Conservation (phyloP, 371 early-diverging fungal genomes). For the Mortierella sp. region DNA sequence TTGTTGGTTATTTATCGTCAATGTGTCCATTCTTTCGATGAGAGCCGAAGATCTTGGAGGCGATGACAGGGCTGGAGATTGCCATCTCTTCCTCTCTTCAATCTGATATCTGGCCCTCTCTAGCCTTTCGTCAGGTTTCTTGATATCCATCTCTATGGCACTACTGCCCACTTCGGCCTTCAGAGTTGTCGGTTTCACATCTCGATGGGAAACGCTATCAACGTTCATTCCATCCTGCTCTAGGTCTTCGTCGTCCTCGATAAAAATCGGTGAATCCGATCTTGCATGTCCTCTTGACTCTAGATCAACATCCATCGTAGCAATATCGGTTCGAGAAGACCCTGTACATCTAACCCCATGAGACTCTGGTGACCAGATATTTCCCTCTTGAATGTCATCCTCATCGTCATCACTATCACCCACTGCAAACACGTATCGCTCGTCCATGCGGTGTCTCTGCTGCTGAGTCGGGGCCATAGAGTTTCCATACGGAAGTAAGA, state of each 20-base stretch:
- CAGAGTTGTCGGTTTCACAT: background rate
- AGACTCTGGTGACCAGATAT: too few species aligned
- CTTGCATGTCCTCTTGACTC: background rate
- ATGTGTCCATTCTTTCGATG: background rate
- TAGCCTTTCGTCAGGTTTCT: background rate
- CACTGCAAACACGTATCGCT: background rate
- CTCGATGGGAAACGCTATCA: background rate
- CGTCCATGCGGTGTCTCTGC: background rate
- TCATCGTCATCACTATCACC: background rate
- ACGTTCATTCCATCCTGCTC: background rate
- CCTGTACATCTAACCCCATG: too few species aligned
- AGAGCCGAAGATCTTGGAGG: background rate
- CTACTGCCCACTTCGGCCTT: background rate
- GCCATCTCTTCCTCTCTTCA: background rate
- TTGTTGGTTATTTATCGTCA: background rate
- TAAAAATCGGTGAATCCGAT: background rate
- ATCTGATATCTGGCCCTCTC: background rate
- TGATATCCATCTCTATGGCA: background rate
- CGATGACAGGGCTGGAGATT: background rate
- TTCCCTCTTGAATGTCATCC: too few species aligned
- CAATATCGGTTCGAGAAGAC: background rate
- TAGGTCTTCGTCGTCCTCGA: background rate
- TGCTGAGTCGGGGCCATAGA: background rate
- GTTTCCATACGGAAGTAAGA: slow-evolving; percentile 12
- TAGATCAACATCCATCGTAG: background rate